A percentile compares a stretch with the other conserved stretches of the same genome.
Evolutionary conservation across 805 yeast genomes (phyloP).

Genomic region (Hanseniaspora meyeri): DNA sequence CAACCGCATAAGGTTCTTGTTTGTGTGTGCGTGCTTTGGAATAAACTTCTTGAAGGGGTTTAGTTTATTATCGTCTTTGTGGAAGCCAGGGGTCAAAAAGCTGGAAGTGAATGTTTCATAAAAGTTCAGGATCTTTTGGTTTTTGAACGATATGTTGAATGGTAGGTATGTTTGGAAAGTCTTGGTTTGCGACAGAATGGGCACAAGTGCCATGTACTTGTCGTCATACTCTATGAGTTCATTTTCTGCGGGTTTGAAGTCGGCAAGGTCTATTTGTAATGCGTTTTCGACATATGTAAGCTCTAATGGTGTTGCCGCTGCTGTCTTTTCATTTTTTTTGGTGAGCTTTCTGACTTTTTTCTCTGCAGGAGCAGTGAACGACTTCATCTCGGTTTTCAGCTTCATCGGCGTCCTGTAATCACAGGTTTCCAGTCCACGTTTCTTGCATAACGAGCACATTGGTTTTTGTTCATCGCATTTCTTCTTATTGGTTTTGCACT

Average conservation of each 20-base stretch:
- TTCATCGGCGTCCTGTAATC: not conserved
- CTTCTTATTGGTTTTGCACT: slow-evolving; percentile 1
- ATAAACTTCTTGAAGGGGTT: slow-evolving; percentile 6
- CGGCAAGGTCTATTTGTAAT: not conserved
- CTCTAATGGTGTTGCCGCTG: not conserved
- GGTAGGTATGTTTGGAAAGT: slow-evolving; percentile 5
- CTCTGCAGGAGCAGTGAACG: not conserved
- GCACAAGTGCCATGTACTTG: not conserved
- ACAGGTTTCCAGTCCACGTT: not conserved
- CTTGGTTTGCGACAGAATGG: slow-evolving; percentile 4
- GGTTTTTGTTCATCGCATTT: slow-evolving; percentile 9
- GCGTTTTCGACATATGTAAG: too few species aligned
- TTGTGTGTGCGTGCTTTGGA: not conserved
- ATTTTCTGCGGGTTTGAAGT: not conserved
- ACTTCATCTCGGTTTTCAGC: not conserved
- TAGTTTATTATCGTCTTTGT: not conserved
- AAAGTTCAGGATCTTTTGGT: slow-evolving; percentile 10
- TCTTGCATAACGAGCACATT: not conserved
- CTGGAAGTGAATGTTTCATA: slow-evolving; percentile 10
- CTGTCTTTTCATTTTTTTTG: not conserved
- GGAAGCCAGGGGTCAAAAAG: slow-evolving; percentile 9
- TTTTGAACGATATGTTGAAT: slow-evolving; percentile 10
- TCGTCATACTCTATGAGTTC: not conserved
- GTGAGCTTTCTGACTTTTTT: not conserved
- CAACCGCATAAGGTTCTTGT: slow-evolving; percentile 6